These are phyloP conservation scores for Eragrostis nindensis DNA, from an alignment of 176 grass and related monocot genomes.

Conservation along the genomic window DNA sequence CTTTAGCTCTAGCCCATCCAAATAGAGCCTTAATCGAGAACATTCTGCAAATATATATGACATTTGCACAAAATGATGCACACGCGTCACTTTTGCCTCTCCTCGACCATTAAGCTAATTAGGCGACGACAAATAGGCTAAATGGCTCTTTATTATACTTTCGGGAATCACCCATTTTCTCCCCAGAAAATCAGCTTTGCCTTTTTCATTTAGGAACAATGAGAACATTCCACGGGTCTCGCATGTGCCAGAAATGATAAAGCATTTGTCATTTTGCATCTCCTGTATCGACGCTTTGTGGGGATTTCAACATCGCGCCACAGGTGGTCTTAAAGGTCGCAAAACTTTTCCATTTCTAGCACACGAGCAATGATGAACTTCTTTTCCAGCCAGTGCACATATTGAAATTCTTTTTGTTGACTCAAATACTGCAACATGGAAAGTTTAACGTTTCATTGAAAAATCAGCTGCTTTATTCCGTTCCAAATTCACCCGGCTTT, in stretches of 20 bases:
- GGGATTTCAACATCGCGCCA: constrained; percentile 16
- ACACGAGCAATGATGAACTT: background rate
- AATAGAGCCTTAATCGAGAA: too few species aligned
- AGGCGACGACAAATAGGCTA: background rate
- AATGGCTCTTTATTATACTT: constrained; percentile 2
- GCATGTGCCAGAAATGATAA: constrained; percentile 35
- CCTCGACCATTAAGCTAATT: background rate
- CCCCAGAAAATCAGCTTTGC: constrained; percentile 2
- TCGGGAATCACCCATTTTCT: background rate
- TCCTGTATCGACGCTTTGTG: constrained; percentile 1
- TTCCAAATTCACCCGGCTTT: background rate
- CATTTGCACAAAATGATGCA: too few species aligned
- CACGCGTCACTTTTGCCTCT: too few species aligned
- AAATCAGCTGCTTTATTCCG: too few species aligned
- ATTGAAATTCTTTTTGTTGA: background rate
- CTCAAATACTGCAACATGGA: too few species aligned
- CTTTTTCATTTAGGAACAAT: constrained; percentile 37
- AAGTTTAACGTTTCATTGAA: too few species aligned
- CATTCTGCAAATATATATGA: too few species aligned
- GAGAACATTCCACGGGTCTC: constrained; percentile 24
- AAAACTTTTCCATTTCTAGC: background rate
- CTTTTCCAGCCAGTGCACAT: background rate
- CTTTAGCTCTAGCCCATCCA: too few species aligned
- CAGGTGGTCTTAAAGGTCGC: constrained; percentile 15
- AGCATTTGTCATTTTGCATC: constrained; percentile 26